Conservation (phyloP, 495 filamentous ascomycete genomes). For the Lophium mytilinum region DNA sequence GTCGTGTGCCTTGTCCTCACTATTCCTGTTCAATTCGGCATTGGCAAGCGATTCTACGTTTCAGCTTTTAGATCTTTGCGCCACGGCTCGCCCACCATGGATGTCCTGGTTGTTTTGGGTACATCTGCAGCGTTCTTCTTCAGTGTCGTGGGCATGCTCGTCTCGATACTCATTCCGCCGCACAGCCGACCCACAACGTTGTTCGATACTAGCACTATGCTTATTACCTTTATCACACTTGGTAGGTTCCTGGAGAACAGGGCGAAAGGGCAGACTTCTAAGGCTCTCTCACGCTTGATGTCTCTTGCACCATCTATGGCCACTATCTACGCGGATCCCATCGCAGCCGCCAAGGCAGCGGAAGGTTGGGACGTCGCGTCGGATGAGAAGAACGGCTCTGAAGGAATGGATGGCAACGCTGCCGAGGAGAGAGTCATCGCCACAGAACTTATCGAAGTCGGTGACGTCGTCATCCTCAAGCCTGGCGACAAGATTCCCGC, state of each 20-base stretch:
- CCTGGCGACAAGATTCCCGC: slow-evolving; percentile 96
- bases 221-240: slow-evolving; percentile 91
- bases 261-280: slow-evolving; percentile 94
- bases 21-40: slow-evolving; percentile 91
- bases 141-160: slow-evolving; percentile 78
- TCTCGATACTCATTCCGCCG: slow-evolving; percentile 60
- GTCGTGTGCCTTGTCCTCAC: slow-evolving; percentile 74
- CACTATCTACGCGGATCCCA: slow-evolving; percentile 94
- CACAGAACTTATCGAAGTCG: slow-evolving; percentile 90
- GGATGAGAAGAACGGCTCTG: slow-evolving; percentile 39
- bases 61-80: slow-evolving; percentile 85
- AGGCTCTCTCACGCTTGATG: slow-evolving; percentile 91
- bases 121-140: slow-evolving; percentile 99
- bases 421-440: slow-evolving; percentile 76
- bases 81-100: slow-evolving; percentile 92
- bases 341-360: slow-evolving; percentile 81
- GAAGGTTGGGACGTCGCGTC: slow-evolving; percentile 58
- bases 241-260: slow-evolving; percentile 90
- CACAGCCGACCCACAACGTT: slow-evolving; percentile 76
- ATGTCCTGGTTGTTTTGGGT: slow-evolving; percentile 87
- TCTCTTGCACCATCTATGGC: slow-evolving; percentile 93
- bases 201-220: slow-evolving; percentile 97
- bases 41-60: slow-evolving; percentile 85
- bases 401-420: slow-evolving; percentile 41
- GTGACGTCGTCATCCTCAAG: slow-evolving; percentile 84